Conservation (phyloP, 169 alveolate species). For the Plasmodium coatneyi region DNA sequence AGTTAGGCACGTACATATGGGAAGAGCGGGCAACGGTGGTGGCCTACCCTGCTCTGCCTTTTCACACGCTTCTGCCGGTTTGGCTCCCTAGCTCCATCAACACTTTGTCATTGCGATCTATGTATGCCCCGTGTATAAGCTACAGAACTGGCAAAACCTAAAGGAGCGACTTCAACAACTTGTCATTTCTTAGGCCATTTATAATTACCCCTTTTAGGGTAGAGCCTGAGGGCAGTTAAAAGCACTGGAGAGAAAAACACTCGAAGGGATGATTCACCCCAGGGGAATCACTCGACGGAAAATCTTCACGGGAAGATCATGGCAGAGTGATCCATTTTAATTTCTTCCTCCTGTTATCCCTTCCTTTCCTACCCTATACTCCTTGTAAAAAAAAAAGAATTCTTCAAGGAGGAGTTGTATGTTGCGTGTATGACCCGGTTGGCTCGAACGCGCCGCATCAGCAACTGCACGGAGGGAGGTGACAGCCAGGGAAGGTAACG, state of each 20-base stretch:
- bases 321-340: background rate
- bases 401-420: background rate
- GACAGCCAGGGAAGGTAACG: background rate
- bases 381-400: background rate
- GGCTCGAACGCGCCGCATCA: background rate
- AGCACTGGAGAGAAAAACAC: background rate
- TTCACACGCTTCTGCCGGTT: background rate
- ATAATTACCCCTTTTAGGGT: background rate
- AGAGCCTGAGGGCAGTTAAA: background rate
- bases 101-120: background rate
- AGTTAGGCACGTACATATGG: background rate
- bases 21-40: background rate
- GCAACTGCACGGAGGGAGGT: background rate
- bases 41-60: background rate
- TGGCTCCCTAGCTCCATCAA: background rate
- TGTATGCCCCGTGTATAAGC: background rate
- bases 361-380: background rate
- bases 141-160: background rate
- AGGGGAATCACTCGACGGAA: background rate
- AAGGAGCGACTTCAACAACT: background rate
- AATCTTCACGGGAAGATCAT: background rate
- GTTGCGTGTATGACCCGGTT: background rate
- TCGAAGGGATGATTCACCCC: background rate
- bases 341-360: background rate
- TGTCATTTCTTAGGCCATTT: background rate